These are phyloP conservation scores for Perkinsela sp. DNA, from an alignment of 208 protist genomes.

Conservation along the genomic window DNA sequence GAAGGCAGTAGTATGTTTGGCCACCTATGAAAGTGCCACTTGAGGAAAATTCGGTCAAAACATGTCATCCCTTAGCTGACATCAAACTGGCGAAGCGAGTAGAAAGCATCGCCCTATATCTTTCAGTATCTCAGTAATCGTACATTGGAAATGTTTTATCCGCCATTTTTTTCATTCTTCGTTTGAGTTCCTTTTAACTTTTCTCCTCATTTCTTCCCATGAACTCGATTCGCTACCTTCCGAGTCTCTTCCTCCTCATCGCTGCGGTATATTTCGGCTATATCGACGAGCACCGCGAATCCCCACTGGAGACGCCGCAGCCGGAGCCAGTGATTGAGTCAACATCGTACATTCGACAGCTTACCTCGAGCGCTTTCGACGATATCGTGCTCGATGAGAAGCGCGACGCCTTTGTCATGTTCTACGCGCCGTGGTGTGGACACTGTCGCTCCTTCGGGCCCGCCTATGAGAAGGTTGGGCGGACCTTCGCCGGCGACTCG, in stretches of 20 bases:
- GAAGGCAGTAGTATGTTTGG: no score
- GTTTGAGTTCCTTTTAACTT: no score
- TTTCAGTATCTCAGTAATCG: no score
- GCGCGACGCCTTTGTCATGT: conserved; percentile 78
- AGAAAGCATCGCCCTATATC: no score
- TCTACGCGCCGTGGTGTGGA: conserved; percentile 84
- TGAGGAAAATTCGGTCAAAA: no score
- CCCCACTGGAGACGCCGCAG: neutral
- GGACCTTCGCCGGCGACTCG: conserved; percentile 10
- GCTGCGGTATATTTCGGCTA: neutral
- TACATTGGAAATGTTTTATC: no score
- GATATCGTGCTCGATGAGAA: conserved; percentile 27
- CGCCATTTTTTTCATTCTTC: no score
- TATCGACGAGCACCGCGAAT: neutral
- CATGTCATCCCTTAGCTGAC: no score
- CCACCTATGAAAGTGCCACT: no score
- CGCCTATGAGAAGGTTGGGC: conserved; percentile 29
- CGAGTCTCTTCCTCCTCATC: neutral
- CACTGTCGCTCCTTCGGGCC: conserved; percentile 76
- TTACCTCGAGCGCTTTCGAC: conserved; percentile 37
- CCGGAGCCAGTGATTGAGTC: neutral
- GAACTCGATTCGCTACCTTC: neutral
- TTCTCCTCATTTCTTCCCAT: no score
- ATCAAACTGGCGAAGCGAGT: no score
- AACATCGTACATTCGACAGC: conserved; percentile 19